phyloP scores from a whole-genome alignment of 305 asterid genomes.

The Lippia alba region DNA sequence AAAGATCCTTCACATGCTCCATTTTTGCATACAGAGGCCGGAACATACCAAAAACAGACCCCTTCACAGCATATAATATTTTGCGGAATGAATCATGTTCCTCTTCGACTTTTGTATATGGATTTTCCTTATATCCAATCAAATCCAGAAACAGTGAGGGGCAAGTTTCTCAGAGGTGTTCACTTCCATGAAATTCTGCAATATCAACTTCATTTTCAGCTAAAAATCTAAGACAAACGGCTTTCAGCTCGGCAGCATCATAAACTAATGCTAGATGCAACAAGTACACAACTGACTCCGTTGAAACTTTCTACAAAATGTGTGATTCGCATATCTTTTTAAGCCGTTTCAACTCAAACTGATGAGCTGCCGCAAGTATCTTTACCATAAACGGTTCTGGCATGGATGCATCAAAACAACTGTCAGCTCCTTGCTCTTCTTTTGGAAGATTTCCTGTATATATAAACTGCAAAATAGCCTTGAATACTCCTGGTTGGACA shows the following conservation, averaged over 20 bases:
- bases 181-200: conserved; percentile 58
- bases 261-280: conserved; percentile 43
- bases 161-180: conserved; percentile 56
- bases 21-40: not conserved
- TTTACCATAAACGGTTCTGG: conserved; percentile 49
- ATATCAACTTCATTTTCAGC: conserved; percentile 65
- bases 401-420: conserved; percentile 30
- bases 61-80: not conserved
- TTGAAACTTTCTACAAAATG: no score
- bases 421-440: conserved; percentile 46
- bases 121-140: conserved; percentile 61
- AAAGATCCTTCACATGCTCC: not conserved
- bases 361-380: conserved; percentile 62
- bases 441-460: conserved; percentile 54
- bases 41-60: not conserved
- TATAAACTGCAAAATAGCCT: conserved; percentile 61
- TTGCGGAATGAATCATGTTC: no score
- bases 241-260: conserved; percentile 28
- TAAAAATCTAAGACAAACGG: conserved; percentile 47
- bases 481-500: not conserved
- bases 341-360: conserved; percentile 54
- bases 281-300: conserved; percentile 55
- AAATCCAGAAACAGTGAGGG: conserved; percentile 47
- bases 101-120: conserved; percentile 54
- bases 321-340: no score